These are phyloP conservation scores for Chamaecyparis obtusa DNA, from an alignment of 75 land plant genomes.

Conservation along the genomic window DNA sequence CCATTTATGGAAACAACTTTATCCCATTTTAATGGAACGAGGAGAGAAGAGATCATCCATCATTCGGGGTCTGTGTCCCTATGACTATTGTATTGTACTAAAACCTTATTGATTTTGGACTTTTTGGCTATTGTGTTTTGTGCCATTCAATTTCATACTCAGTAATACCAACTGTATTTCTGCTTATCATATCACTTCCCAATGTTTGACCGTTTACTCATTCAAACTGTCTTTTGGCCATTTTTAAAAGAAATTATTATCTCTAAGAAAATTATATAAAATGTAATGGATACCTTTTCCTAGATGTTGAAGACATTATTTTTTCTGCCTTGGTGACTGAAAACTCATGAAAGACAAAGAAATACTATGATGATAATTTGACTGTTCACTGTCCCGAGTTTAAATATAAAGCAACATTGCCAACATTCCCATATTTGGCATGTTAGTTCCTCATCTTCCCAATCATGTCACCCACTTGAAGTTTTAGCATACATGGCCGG, in stretches of 20 bases:
- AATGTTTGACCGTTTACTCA: slow-evolving; percentile 1
- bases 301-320: neutral
- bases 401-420: neutral
- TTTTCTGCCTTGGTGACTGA: slow-evolving; percentile 1
- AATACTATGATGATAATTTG: neutral
- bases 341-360: neutral
- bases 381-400: neutral
- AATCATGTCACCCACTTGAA: neutral
- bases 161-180: neutral
- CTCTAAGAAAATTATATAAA: no score
- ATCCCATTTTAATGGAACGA: no score
- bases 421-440: neutral
- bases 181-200: neutral
- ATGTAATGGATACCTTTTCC: neutral
- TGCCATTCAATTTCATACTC: neutral
- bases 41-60: no score
- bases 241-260: neutral
- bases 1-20: no score
- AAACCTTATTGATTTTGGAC: no score
- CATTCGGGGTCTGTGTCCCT: neutral
- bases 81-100: no score
- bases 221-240: neutral
- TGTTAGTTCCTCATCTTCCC: neutral
- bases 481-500: neutral
- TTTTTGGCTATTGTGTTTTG: neutral